Conservation (phyloP, 768 basidiomycete species). For the Cantharellus anzutake region DNA sequence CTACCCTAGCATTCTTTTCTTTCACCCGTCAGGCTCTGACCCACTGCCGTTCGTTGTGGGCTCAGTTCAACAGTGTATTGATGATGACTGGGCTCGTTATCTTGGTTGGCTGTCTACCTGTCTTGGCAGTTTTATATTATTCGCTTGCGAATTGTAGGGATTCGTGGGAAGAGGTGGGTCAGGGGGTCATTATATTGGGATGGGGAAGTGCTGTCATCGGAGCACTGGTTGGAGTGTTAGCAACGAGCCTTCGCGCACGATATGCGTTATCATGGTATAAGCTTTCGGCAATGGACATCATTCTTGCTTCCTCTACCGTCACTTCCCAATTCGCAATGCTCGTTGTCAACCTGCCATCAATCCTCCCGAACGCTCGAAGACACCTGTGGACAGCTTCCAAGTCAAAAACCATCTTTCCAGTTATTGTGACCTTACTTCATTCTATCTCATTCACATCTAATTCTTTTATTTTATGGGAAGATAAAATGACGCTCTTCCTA, state of each 20-base stretch:
- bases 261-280: neutral
- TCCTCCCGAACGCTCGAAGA: neutral
- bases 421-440: conserved; percentile 43
- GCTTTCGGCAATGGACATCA: conserved; percentile 10
- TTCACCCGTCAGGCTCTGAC: conserved; percentile 45
- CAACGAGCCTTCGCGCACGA: conserved; percentile 3
- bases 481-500: conserved; percentile 60
- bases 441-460: conserved; percentile 70
- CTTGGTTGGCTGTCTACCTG: conserved; percentile 28
- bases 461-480: conserved; percentile 98
- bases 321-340: conserved; percentile 1
- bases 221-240: conserved; percentile 13
- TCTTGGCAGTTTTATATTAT: conserved; percentile 16
- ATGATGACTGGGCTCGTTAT: conserved; percentile 57
- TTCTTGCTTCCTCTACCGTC: neutral
- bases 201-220: conserved; percentile 7
- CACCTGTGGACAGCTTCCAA: neutral
- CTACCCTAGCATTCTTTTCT: conserved; percentile 16
- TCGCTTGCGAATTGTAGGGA: conserved; percentile 6
- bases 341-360: neutral
- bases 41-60: conserved; percentile 77
- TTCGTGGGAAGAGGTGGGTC: conserved; percentile 16
- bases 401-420: conserved; percentile 6
- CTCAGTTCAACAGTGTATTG: conserved; percentile 68
- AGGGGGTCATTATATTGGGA: conserved; percentile 7